Evolutionary conservation across 108 stramenopile genomes (phyloP), one percentile per base, ranked within the genome.

Genomic region (Cylindrotheca closterium): DNA sequence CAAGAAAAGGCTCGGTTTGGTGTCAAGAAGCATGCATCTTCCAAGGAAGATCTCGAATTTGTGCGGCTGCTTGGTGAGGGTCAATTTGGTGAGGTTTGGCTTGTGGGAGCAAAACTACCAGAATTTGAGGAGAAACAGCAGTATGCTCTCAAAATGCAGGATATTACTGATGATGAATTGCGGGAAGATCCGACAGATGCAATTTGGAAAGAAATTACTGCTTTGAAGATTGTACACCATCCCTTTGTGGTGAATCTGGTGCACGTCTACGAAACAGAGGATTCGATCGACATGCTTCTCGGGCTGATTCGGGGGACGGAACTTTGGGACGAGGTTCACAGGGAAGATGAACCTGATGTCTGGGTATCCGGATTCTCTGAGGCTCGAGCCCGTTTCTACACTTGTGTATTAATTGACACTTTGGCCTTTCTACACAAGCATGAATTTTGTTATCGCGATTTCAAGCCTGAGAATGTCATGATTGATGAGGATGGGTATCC

Each of bases 171-270:
- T 21, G 82, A 96, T 55, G 76, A 95, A 47, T 76, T 94, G 30
- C 77, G 83, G 31, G 79, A 85, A 59, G 81, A 94, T 55, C 94
- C 94, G 72, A 87, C 78, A 33, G 73, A 80, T 4, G 89, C 83
- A 37, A 84, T 88, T 12, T 76, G 74, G 31, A 81, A 82, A 42
- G 88, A 92, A 60, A 81, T 80, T 67, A 85, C 91, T 60, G 81
- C 95, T 33, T 84, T 97, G 81, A 73, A 74, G 32, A 51, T 70
- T 47, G 68, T 93, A 57, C 79, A 91, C 30, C 93, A 93, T 67
- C 96, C 97, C 1, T 94, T 96, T 59, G 80, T 99, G 63, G 83
- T 98, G 51, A 83, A 88, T 70, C 80, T 99, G 47, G 65, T 88
- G 51, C 65, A 67, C 12, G 89, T 92, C 1, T 96, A 84, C 65